These are phyloP conservation scores for Calycina herbarum DNA, from an alignment of 2,329 filamentous ascomycete species.

Conservation along the genomic window DNA sequence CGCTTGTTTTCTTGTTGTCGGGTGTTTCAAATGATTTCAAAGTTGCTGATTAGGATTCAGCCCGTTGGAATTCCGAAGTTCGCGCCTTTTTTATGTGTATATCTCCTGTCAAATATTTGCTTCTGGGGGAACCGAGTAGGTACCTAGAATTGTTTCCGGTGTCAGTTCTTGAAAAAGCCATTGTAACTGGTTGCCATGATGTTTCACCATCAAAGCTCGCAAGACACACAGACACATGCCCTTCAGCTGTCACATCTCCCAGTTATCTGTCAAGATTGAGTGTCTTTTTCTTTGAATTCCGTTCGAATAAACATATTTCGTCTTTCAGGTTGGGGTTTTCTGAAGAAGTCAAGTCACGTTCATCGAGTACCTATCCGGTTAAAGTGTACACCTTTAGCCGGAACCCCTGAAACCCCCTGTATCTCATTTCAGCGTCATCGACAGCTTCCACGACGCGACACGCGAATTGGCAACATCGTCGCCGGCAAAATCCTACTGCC, in stretches of 20 bases:
- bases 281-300: neutral
- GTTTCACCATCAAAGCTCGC: neutral
- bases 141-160: neutral
- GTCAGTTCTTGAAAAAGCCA: neutral
- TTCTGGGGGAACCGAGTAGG: no score
- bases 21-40: no score
- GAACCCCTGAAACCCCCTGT: neutral
- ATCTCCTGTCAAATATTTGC: no score
- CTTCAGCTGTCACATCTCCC: neutral
- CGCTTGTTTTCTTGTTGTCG: no score
- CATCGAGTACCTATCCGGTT: neutral
- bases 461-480: neutral
- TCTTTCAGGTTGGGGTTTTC: neutral
- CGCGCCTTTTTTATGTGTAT: no score
- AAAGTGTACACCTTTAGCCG: neutral
- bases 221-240: neutral
- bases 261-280: neutral
- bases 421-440: neutral
- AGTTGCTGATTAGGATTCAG: no score
- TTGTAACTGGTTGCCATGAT: neutral
- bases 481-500: neutral
- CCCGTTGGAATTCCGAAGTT: no score
- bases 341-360: neutral
- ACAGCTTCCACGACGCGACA: neutral
- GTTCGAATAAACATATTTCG: neutral